These are phyloP conservation scores for Hypholoma sublateritium DNA, from an alignment of 768 basidiomycete genomes.

Conservation along the genomic window DNA sequence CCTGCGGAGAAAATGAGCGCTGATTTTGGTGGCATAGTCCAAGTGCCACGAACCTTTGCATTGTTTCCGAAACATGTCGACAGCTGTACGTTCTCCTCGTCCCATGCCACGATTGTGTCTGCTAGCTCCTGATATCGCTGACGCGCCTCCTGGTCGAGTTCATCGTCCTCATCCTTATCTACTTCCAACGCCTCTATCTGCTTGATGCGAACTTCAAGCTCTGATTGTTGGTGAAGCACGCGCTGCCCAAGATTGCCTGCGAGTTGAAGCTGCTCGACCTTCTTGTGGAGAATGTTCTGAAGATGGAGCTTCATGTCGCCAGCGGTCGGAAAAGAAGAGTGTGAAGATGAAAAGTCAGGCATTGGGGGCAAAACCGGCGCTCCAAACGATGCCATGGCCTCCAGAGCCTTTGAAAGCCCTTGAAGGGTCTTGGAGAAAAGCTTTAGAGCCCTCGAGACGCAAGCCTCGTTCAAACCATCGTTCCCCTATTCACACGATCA, in stretches of 20 bases:
- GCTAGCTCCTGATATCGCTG: conserved; percentile 77
- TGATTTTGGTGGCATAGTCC: conserved; percentile 1
- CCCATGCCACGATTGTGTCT: conserved; percentile 75
- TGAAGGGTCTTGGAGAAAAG: conserved; percentile 15
- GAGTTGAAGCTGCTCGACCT: conserved; percentile 90
- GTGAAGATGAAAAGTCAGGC: conserved; percentile 40
- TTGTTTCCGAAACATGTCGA: conserved; percentile 65
- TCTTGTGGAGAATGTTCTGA: conserved; percentile 77
- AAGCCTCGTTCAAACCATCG: conserved; percentile 20
- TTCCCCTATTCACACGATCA: conserved; percentile 20
- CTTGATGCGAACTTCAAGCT: conserved; percentile 85
- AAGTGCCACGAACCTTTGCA: conserved; percentile 49
- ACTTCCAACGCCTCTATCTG: conserved; percentile 74
- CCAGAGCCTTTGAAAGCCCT: conserved; percentile 19
- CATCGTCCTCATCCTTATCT: conserved; percentile 63
- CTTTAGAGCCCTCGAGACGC: conserved; percentile 15
- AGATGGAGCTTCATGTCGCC: conserved; percentile 64
- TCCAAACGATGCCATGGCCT: conserved; percentile 26
- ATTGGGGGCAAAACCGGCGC: conserved; percentile 29
- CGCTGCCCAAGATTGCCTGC: conserved; percentile 93
- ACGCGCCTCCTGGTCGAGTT: conserved; percentile 64
- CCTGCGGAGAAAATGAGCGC: conserved; percentile 28
- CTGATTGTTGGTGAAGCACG: conserved; percentile 90
- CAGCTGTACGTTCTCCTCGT: conserved; percentile 74
- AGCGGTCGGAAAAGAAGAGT: conserved; percentile 44